Conservation (phyloP, 2,329 filamentous ascomycete species). For the Colletotrichum tanaceti region DNA sequence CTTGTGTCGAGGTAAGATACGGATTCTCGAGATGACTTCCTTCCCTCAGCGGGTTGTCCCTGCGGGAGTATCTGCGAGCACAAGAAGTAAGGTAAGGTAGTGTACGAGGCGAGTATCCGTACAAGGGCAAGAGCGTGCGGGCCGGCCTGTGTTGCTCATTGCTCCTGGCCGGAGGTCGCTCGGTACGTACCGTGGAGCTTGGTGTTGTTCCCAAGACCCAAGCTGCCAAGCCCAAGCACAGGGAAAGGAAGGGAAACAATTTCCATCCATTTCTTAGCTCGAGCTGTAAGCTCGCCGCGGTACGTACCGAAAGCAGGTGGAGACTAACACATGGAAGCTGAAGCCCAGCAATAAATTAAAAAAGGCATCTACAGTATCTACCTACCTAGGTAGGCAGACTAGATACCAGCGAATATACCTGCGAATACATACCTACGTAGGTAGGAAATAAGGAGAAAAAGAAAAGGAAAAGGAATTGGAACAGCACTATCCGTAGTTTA, state of each 20-base stretch:
- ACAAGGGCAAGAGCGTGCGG: background rate
- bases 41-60: background rate
- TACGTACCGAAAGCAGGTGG: slow-evolving; percentile 18
- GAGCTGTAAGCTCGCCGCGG: slow-evolving; percentile 4
- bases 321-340: slow-evolving; percentile 3
- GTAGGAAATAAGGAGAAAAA: background rate
- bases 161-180: background rate
- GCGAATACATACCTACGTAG: too few relatives aligned
- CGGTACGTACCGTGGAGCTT: too few relatives aligned
- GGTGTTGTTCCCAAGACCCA: too few relatives aligned
- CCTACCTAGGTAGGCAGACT: too few relatives aligned
- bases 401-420: too few relatives aligned
- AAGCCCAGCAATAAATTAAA: background rate
- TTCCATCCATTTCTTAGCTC: slow-evolving; percentile 13
- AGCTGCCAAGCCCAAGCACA: too few relatives aligned
- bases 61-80: background rate
- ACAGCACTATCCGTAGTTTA: too few relatives aligned
- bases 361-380: background rate
- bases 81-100: too few relatives aligned
- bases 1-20: background rate
- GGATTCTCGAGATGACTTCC: background rate
- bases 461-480: background rate
- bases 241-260: background rate
- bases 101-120: too few relatives aligned
- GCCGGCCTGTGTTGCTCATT: background rate